Base-by-base conservation (phyloP, 768 basidiomycete species). In the Floccularia luteovirens region DNA sequence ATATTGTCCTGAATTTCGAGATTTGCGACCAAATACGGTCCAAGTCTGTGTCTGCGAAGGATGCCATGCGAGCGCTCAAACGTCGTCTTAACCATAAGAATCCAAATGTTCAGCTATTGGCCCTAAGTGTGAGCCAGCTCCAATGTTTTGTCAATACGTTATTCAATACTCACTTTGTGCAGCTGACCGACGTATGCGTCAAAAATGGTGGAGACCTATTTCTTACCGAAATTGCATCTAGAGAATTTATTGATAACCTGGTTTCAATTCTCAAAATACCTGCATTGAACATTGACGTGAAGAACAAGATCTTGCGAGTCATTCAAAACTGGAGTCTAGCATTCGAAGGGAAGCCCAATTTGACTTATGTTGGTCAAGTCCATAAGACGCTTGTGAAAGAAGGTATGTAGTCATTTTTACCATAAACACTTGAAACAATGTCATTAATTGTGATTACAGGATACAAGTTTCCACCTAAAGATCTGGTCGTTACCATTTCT, bases 161-260 rank as follows among this genome's bases (percentile, higher is more conserved):
- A n/a, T n/a, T n/a, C n/a, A n/a, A n/a, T n/a, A n/a, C n/a, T n/a
- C n/a, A 24, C 8, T 38, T 24, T 25, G 23, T 38, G 8, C 56
- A 94, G 87, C 69, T 97, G 36, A 80, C 87, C 34, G 96, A 98
- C 60, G 71, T 82, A 6, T 92, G 90, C 53, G 75, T 98, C 58
- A 99, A 99, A 80, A 99, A 99, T 53, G 91, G 90, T 7, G 96
- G 96, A 0, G 91, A 97, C 48, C 77, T 81, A 31, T 98, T 99
- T 54, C 64, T 98, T 36, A 59, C 60, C 2, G 91, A 96, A 56
- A 61, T 94, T 33, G 79, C 86, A 4, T 90, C 89, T 4, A 73
- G 90, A 41, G 92, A 97, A 55, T 94, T 93, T 56, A 82, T 94
- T 61, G 92, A 94, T 59, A 93, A 93, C 54, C 72, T 94, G 38